phyloP scores from a whole-genome alignment of 176 grass and related monocot species.

The barley (Hordeum vulgare) region MorexV3_pseudomolecules_assembly NC_058521.1:12575260-12575759 shows the following conservation, averaged over 20 bases:
- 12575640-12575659: too few relatives aligned
- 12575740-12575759: slow-evolving; percentile 30
- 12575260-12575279: background rate
- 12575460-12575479: background rate
- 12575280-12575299: background rate
- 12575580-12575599: too few relatives aligned
- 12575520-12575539: background rate
- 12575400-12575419: background rate
- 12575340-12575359: background rate
- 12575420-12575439: slow-evolving; percentile 13
- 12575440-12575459: background rate
- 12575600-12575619: too few relatives aligned
- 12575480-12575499: background rate
- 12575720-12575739: slow-evolving; percentile 23
- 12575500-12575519: slow-evolving; percentile 26
- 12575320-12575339: background rate
- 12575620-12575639: too few relatives aligned
- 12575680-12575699: too few relatives aligned
- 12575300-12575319: background rate
- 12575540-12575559: background rate
- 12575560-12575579: too few relatives aligned
- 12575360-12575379: background rate
- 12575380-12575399: background rate
- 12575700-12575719: too few relatives aligned
- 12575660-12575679: too few relatives aligned